Base-by-base conservation (phyloP, 345 rosid genomes). In the Gynandropsis gynandra region DNA sequence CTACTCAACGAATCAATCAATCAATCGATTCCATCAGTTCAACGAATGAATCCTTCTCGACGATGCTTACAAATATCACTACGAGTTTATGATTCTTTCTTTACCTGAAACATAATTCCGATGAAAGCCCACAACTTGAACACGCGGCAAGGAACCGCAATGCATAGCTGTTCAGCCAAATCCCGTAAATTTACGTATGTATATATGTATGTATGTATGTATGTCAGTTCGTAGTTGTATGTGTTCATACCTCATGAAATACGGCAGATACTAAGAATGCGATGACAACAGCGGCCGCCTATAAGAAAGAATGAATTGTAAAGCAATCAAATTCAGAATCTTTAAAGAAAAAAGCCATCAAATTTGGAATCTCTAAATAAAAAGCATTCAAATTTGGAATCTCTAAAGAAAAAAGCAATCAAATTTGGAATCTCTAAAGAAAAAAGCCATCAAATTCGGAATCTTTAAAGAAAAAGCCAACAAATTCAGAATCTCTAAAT, bases 21-120 rank as follows among this genome's bases (percentile, higher is more conserved):
- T n/a, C n/a, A n/a, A n/a, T n/a, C n/a, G n/a, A n/a, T n/a, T n/a
- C n/a, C n/a, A n/a, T n/a, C n/a, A n/a, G n/a, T n/a, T n/a, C n/a
- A n/a, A n/a, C n/a, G n/a, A n/a, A n/a, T n/a, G n/a, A n/a, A n/a
- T n/a, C n/a, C n/a, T 36, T 36, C 13, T 36, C 10, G 10, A 36
- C 0, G 10, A 32, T 21, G 7, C 19, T 18, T 18, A 33, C 46
- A 21, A 32, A 36, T 7, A 36, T 36, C 40, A 9, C 19, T 6
- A 42, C 6, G 21, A 15, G 44, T 7, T 34, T 41, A 18, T n/a
- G 7, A 12, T 3, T 5, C 14, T 5, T 38, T 5, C 14, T 35
- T 43, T 68, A 93, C 99, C 96, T 88, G 99, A 69, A 93, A 69
- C 99, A 93, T 85, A 10, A 93, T 88, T 32, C 97, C 99, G 11